Evolutionary conservation across 495 filamentous ascomycete genomes (phyloP), one percentile per base, ranked within the genome.

Genomic region (Podospora pseudocomata): DNA sequence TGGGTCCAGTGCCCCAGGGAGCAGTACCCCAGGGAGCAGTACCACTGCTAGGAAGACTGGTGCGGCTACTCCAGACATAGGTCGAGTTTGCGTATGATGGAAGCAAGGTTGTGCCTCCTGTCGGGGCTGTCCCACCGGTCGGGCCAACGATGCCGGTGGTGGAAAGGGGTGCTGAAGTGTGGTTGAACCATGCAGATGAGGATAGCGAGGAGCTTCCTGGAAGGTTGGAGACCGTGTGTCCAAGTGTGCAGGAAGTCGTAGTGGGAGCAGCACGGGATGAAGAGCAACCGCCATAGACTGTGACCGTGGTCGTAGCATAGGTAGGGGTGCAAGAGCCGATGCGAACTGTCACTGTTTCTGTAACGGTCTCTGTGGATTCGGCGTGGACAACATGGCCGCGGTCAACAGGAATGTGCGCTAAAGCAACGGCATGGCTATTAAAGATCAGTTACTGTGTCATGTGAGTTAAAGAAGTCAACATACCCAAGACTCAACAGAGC

Each of bases 401-500:
- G 16, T 55, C 53, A 27, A 23, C 56, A 23, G 64, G 57, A 2
- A 32, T 18, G 9, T 19, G 16, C 18, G 66, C 63, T 53, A 62
- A 23, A 2, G 34, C 58, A 23, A 68, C n/a, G 19, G 19, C 32
- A 7, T 63, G 26, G 19, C 69, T 71, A 26, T 16, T 26, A 2
- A 23, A 61, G 5, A 13, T 18, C 30, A 32, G 30, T 32, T 32
- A 7, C 30, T 32, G 30, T 61, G 16, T 28, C 9, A 18, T 23
- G 9, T 2, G 11, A 7, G 30, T 7, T 7, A 0, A 32, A 49
- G 39, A 2, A 26, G 7, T n/a, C 15, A 9, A 49, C 58, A 7
- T 67, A 68, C 69, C 69, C 32, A 23, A 71, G 39, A 20, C 69
- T 63, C 57, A 71, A n/a, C 2, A 71, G 63, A 63, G 66, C 63